Evolutionary conservation across 177 flowering plant genomes (phyloP).

Genomic region (Tripterygium wilfordii): DNA sequence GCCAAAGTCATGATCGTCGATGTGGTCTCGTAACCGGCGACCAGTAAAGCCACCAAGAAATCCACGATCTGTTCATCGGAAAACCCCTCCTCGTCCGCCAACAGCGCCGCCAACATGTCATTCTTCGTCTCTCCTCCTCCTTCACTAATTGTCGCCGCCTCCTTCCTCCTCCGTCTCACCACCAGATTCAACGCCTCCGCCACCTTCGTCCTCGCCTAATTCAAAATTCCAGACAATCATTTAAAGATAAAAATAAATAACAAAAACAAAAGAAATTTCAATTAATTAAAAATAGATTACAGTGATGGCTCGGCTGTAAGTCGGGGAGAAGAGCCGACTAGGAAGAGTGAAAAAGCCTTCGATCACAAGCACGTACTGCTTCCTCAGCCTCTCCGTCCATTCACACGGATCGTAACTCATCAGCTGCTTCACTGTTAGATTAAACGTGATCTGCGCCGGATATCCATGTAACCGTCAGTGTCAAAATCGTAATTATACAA

Average conservation of each 20-base stretch:
- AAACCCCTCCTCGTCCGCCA: constrained; percentile 52
- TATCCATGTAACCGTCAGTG: not conserved
- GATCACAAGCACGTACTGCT: constrained; percentile 77
- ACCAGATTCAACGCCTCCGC: constrained; percentile 67
- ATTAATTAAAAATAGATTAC: constrained; percentile 24
- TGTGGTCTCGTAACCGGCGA: constrained; percentile 96
- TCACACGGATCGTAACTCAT: constrained; percentile 95
- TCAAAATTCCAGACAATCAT: not conserved
- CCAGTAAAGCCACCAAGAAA: constrained; percentile 76
- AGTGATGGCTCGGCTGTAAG: constrained; percentile 73
- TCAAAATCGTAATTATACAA: no score
- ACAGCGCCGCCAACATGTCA: constrained; percentile 76
- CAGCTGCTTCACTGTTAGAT: constrained; percentile 79
- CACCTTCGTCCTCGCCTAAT: constrained; percentile 77
- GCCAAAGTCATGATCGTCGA: constrained; percentile 96
- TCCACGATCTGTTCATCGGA: constrained; percentile 89
- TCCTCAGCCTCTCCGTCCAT: constrained; percentile 81
- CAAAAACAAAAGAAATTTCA: not conserved
- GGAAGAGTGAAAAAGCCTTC: constrained; percentile 91
- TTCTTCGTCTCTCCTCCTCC: constrained; percentile 40
- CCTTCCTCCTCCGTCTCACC: constrained; percentile 62
- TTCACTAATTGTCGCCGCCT: no score
- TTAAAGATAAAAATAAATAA: not conserved
- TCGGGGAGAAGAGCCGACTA: constrained; percentile 66
- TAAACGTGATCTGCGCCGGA: constrained; percentile 96